phyloP scores from a whole-genome alignment of 2,329 filamentous ascomycete genomes.

The Arthrocladium fulminans region DNA sequence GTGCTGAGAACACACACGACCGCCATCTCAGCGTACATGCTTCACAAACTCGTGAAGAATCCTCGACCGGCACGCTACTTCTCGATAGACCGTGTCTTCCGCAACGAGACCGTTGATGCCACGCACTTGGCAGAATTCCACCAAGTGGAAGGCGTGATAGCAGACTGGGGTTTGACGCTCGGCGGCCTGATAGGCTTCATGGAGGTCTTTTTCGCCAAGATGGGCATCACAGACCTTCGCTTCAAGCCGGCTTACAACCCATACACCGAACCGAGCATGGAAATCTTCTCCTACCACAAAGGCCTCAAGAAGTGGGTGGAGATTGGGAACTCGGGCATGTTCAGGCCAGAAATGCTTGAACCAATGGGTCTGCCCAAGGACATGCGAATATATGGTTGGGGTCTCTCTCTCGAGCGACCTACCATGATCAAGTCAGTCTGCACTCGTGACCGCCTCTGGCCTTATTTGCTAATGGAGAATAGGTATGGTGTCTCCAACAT shows the following conservation, averaged over 20 bases:
- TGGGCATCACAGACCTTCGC: constrained; percentile 76
- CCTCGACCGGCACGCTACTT: constrained; percentile 91
- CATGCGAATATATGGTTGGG: constrained; percentile 90
- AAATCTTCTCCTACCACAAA: constrained; percentile 93
- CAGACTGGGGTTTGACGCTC: constrained; percentile 85
- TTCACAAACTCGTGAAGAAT: constrained; percentile 77
- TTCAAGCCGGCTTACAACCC: constrained; percentile 98
- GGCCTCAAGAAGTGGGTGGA: constrained; percentile 87
- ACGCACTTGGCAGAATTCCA: constrained; percentile 98
- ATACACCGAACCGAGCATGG: constrained; percentile 93
- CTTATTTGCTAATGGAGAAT: constrained; percentile 5
- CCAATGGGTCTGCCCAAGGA: constrained; percentile 88
- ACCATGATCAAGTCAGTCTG: constrained; percentile 87
- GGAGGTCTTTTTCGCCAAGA: constrained; percentile 91
- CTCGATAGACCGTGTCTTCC: constrained; percentile 96
- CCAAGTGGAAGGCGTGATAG: constrained; percentile 96
- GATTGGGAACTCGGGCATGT: constrained; percentile 98
- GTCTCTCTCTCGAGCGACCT: constrained; percentile 80
- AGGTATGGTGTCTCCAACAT: constrained; percentile 75
- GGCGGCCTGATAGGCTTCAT: constrained; percentile 92
- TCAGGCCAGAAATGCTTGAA: constrained; percentile 94
- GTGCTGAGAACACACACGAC: constrained; percentile 96
- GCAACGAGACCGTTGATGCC: constrained; percentile 93
- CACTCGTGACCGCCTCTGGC: not conserved
- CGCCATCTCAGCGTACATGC: constrained; percentile 78